Evolutionary conservation across 2,329 filamentous ascomycete species (phyloP), one percentile per base, ranked within the genome.

Genomic region (Hypoxylon sp.): DNA sequence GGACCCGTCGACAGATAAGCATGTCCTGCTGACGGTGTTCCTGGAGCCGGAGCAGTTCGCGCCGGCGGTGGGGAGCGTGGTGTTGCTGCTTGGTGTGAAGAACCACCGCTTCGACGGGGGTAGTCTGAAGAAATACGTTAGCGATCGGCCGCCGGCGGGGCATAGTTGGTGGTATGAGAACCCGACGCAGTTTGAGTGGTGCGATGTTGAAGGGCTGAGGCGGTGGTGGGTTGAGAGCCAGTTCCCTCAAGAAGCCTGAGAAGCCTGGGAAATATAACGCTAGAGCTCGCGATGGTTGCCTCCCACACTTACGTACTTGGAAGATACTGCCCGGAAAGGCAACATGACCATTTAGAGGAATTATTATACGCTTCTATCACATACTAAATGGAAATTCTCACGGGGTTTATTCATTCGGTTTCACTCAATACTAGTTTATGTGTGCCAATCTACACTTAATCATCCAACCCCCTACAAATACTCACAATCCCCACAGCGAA

Each of bases 41-140:
- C 79, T 88, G 3, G 84, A 88, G 27, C 82, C 87, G 0, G 82
- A 85, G 1, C 72, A 74, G 0, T 89, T 89, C 69, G 69, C 64
- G 0, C 86, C 87, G 0, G 62, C 49, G 0, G 73, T 87, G 0
- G 87, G 86, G 2, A 85, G 82, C 56, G 83, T 83, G 0, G 83
- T 88, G 0, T 69, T 89, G 3, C 76, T 89, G 0, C 79, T 85
- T 0, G 86, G 86, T 0, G 86, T 88, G 1, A 89, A 89, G 78
- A 89, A 89, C 33, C 87, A 89, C 55, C 76, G 81, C 1, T 88
- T 85, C 63, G 86, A 88, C 2, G 83, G 81, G 0, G 80, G 82
- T 1, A 79, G 79, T 65, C 60, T 84, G 63, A 82, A 82, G 72
- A 83, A 83, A 72, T 84, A 83, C 48, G 78, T 71, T 0, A 83